Percentiles rank a stretch among this genome's conserved stretches.
These are phyloP conservation scores for Helotiales sp. DNA, from an alignment of 2,329 filamentous ascomycete species.

Conservation along the genomic window DNA sequence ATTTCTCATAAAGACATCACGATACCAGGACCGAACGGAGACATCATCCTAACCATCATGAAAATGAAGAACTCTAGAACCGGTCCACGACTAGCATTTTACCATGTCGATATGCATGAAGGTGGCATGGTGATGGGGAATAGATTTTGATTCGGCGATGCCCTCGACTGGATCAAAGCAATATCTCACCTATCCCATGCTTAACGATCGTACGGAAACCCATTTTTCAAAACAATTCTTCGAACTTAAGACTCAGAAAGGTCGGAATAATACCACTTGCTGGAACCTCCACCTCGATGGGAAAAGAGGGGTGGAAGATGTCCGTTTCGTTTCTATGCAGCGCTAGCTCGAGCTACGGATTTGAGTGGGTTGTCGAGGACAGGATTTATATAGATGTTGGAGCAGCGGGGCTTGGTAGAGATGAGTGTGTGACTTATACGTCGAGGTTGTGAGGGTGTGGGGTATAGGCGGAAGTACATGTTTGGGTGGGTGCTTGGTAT, in stretches of 20 bases:
- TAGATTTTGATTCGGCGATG: not conserved
- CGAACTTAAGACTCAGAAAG: constrained; percentile 34
- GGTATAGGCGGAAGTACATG: constrained; percentile 37
- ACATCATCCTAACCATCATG: not conserved
- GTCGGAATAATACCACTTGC: constrained; percentile 31
- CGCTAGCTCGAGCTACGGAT: constrained; percentile 33
- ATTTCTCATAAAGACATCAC: constrained; percentile 1
- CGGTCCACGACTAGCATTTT: not conserved
- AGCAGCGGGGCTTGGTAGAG: constrained; percentile 36
- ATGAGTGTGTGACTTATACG: constrained; percentile 38
- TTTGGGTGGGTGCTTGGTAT: constrained; percentile 25
- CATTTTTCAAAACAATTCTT: constrained; percentile 33
- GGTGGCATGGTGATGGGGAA: not conserved
- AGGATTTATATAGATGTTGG: constrained; percentile 39
- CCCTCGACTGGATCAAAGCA: constrained; percentile 19
- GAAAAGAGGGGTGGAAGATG: constrained; percentile 29
- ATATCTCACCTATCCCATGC: constrained; percentile 43
- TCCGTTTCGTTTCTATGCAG: constrained; percentile 36
- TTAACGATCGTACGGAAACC: constrained; percentile 38
- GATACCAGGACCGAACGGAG: not conserved
- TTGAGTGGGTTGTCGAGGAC: constrained; percentile 36
- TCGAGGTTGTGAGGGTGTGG: constrained; percentile 36
- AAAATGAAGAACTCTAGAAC: not conserved
- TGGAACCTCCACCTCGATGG: constrained; percentile 36
- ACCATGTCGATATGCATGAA: not conserved